Percentiles rank a stretch among this genome's conserved stretches.
These are phyloP conservation scores for Coemansia sp. DNA, from an alignment of 192 early-diverging fungal species.

Conservation along the genomic window DNA sequence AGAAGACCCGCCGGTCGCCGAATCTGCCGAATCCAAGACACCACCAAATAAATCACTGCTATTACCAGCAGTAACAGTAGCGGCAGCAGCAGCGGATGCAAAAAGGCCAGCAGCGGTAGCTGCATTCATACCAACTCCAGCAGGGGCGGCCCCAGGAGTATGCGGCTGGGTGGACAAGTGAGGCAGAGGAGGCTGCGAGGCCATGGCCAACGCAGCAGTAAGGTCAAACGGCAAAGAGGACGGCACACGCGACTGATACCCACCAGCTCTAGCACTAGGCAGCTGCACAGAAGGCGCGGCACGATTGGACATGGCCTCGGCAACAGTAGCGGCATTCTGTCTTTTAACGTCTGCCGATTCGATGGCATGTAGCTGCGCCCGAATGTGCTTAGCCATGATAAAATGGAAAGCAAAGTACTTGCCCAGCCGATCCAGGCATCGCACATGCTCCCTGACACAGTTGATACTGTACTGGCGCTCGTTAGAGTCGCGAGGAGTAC, in stretches of 20 bases:
- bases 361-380: slow-evolving; percentile 48
- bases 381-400: slow-evolving; percentile 55
- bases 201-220: slow-evolving; percentile 13
- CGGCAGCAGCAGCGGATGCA: background rate
- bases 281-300: background rate
- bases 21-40: background rate
- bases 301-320: background rate
- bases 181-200: background rate
- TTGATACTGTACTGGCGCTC: slow-evolving; percentile 55
- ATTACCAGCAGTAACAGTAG: background rate
- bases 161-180: background rate
- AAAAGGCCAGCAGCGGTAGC: slow-evolving; percentile 6
- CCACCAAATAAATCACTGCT: background rate
- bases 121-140: background rate
- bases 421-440: slow-evolving; percentile 42
- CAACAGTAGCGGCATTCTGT: slow-evolving; percentile 5
- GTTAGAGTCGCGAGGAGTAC: slow-evolving; percentile 33
- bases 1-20: background rate
- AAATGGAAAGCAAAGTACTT: slow-evolving; percentile 54
- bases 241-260: background rate
- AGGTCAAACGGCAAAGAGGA: slow-evolving; percentile 13
- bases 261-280: background rate
- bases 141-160: background rate
- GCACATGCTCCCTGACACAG: slow-evolving; percentile 49
- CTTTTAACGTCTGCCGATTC: slow-evolving; percentile 18